phyloP scores from a whole-genome alignment of 805 yeast species.

The Henningerozyma blattae region DNA sequence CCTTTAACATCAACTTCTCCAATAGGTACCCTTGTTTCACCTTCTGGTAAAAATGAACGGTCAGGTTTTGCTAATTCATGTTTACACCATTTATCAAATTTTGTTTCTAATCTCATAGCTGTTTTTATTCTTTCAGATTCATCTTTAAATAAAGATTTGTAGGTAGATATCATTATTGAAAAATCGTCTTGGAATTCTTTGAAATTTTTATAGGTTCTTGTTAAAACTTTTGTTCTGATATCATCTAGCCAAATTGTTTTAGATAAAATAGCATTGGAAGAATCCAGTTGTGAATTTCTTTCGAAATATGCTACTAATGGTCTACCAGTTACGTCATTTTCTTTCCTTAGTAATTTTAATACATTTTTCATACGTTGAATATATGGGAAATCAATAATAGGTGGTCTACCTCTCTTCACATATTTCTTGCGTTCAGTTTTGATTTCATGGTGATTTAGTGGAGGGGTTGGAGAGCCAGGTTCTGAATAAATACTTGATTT shows the following conservation, averaged over 20 bases:
- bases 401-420: slow-evolving; percentile 27
- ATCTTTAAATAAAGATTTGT: slow-evolving; percentile 49
- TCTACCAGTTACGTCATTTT: slow-evolving; percentile 40
- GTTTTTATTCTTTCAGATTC: slow-evolving; percentile 48
- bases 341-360: slow-evolving; percentile 67
- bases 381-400: slow-evolving; percentile 32
- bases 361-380: slow-evolving; percentile 86
- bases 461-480: slow-evolving; percentile 2
- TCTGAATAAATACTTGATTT: neutral
- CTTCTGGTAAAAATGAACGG: slow-evolving; percentile 48
- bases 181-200: slow-evolving; percentile 71
- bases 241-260: slow-evolving; percentile 49
- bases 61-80: slow-evolving; percentile 76
- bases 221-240: slow-evolving; percentile 71
- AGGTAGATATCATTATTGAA: slow-evolving; percentile 60
- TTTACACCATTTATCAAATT: slow-evolving; percentile 45
- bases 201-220: slow-evolving; percentile 67
- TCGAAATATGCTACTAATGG: slow-evolving; percentile 34
- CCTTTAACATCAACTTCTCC: slow-evolving; percentile 65
- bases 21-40: slow-evolving; percentile 60
- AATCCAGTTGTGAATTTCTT: neutral
- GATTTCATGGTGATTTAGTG: neutral
- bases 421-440: slow-evolving; percentile 19
- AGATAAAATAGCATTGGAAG: neutral
- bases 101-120: slow-evolving; percentile 47